Evolutionary conservation across 2,329 filamentous ascomycete species (phyloP), one percentile per base, ranked within the genome.

Genomic region (Paraphaeosphaeria minitans): DNA sequence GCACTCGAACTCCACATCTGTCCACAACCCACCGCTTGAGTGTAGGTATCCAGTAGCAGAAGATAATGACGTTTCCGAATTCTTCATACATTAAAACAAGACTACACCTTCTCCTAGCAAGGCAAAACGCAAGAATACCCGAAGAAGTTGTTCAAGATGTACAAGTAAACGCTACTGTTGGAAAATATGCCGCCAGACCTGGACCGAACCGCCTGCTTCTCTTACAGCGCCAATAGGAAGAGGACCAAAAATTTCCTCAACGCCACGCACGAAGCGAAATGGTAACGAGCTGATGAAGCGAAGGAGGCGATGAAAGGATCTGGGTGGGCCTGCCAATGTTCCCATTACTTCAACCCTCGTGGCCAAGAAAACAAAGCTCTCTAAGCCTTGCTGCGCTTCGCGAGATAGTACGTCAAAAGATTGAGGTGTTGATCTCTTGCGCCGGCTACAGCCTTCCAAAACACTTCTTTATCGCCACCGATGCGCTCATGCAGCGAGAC

Each of bases 351-450:
- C 48, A 58, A 13, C 21, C 13, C 2, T 45, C 29, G 13, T 14
- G n/a, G 35, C 51, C 39, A 53, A 29, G 39, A 37, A 24, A 35
- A 45, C 51, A 53, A 53, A 46, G 41, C 51, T 46, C 12, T 35
- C 29, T 69, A 74, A 58, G 65, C 66, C 56, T 66, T 72, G 31
- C 61, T 66, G 48, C 68, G 67, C 66, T 75, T 76, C 3, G 90
- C 90, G 69, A 93, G 89, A 75, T 93, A 93, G 73, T 93, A 93
- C 10, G 89, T 93, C 67, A 93, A 87, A 60, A 93, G 75, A 65
- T 88, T 92, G 80, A 92, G 86, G 22, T 89, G 86, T 64, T 91
- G 89, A 64, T 92, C 89, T 69, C 85, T 84, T 33, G 90, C 82
- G 0, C 79, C 79, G 57, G 82, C 85, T 67, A 93, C 81, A 24